These are phyloP conservation scores for Penicillium thymicola DNA, from an alignment of 2,329 filamentous ascomycete species.

Conservation along the genomic window DNA sequence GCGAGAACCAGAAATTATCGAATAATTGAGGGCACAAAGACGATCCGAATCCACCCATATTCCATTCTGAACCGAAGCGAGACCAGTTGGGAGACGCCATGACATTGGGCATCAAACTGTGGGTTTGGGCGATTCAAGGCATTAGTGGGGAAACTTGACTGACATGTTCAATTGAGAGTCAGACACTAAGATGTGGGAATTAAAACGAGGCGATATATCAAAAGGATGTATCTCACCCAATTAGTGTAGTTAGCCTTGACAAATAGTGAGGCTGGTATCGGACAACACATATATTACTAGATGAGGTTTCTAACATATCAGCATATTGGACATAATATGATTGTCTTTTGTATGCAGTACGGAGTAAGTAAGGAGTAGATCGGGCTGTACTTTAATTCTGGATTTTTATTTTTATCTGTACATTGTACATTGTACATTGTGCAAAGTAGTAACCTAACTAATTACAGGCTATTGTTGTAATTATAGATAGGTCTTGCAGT, in stretches of 20 bases:
- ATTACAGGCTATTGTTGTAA: not conserved
- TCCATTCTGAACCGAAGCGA: slow-evolving; percentile 21
- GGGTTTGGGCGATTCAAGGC: slow-evolving; percentile 17
- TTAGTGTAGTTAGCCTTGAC: not conserved
- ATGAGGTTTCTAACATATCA: not conserved
- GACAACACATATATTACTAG: slow-evolving; percentile 3
- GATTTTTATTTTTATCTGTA: not conserved
- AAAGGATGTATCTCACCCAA: slow-evolving; percentile 1
- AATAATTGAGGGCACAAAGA: slow-evolving; percentile 3
- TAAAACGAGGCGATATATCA: not conserved
- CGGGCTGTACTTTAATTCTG: not conserved
- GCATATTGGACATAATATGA: slow-evolving; percentile 1
- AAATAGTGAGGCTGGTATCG: slow-evolving; percentile 12
- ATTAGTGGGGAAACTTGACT: slow-evolving; percentile 10
- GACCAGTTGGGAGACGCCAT: slow-evolving; percentile 23
- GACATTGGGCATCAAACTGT: slow-evolving; percentile 26
- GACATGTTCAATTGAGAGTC: slow-evolving; percentile 22
- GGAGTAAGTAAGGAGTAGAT: not conserved
- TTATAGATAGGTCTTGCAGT: not conserved
- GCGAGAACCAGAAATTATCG: not conserved
- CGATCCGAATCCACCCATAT: slow-evolving; percentile 17
- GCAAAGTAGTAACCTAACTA: not conserved
- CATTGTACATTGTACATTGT: not conserved
- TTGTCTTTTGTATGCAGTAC: not conserved
- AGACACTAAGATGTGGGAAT: slow-evolving; percentile 4